Percentiles rank a stretch among this genome's conserved stretches.
These are phyloP conservation scores for Stemphylium lycopersici DNA, from an alignment of 2,329 filamentous ascomycete species.

Conservation along the genomic window DNA sequence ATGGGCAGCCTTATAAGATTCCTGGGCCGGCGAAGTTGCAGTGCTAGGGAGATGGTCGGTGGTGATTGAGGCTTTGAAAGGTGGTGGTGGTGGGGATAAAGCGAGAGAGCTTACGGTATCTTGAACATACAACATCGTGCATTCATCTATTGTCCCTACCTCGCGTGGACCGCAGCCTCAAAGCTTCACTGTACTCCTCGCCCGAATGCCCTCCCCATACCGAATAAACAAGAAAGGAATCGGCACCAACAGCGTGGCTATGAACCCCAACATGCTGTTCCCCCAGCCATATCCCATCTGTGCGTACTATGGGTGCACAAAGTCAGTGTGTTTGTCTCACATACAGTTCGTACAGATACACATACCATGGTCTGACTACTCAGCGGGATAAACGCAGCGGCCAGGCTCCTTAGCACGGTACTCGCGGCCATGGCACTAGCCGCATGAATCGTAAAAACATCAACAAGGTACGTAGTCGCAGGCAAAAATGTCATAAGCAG, in stretches of 20 bases:
- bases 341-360: no score
- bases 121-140: no score
- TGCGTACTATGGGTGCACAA: no score
- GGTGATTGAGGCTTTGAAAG: no score
- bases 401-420: constrained; percentile 47
- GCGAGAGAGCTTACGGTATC: no score
- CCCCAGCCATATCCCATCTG: constrained; percentile 50
- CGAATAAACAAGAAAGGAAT: constrained; percentile 47
- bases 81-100: not conserved
- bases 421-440: constrained; percentile 52
- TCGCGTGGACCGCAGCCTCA: no score
- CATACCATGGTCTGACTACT: constrained; percentile 48
- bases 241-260: constrained; percentile 37
- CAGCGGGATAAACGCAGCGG: constrained; percentile 50
- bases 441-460: constrained; percentile 51
- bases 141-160: no score
- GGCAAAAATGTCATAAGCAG: constrained; percentile 49
- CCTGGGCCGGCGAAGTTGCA: constrained; percentile 59
- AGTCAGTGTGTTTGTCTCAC: no score
- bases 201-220: constrained; percentile 42
- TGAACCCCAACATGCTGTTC: constrained; percentile 47
- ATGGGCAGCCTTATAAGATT: constrained; percentile 53
- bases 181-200: constrained; percentile 36
- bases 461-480: constrained; percentile 49
- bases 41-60: constrained; percentile 47